Evolutionary conservation across 495 filamentous ascomycete genomes (phyloP).

Genomic region (Podospora appendiculata): DNA sequence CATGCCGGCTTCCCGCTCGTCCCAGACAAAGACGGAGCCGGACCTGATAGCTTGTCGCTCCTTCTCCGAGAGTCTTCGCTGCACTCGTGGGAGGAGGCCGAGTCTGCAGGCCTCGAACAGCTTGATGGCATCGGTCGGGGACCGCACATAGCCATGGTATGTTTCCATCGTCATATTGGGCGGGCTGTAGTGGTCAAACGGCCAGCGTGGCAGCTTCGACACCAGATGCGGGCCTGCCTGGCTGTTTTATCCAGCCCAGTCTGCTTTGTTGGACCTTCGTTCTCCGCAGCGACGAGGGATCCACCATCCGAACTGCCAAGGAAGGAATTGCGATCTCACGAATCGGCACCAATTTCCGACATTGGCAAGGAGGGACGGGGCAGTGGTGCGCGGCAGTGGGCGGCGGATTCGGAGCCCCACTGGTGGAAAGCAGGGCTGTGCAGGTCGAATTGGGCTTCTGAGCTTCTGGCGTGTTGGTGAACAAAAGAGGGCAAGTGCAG

Average conservation of each 20-base stretch:
- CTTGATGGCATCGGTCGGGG: slow-evolving; percentile 90
- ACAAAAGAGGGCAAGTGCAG: slow-evolving; percentile 2
- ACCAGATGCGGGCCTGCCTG: no score
- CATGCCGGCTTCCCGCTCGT: slow-evolving; percentile 97
- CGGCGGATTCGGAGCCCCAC: neutral
- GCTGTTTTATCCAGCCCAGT: neutral
- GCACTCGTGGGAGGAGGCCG: slow-evolving; percentile 83
- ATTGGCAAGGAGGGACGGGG: neutral
- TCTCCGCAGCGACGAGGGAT: slow-evolving; percentile 4
- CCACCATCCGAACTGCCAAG: slow-evolving; percentile 4
- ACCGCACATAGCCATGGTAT: slow-evolving; percentile 86
- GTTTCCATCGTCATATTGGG: slow-evolving; percentile 68
- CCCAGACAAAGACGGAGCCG: slow-evolving; percentile 98
- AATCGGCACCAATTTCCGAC: slow-evolving; percentile 12
- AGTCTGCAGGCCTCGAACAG: slow-evolving; percentile 94
- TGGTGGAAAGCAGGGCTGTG: neutral
- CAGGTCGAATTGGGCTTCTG: slow-evolving; percentile 5
- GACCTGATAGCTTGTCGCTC: slow-evolving; percentile 91
- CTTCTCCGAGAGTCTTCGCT: slow-evolving; percentile 90
- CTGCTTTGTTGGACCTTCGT: neutral
- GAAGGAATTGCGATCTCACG: slow-evolving; percentile 2
- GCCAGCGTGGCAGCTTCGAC: no score
- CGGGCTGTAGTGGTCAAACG: neutral
- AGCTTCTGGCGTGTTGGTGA: neutral
- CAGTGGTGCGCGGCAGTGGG: slow-evolving; percentile 4